A percentile compares a stretch with the other conserved stretches of the same genome.
Conservation (phyloP, 2,329 filamentous ascomycete genomes). For the Ophiostoma pallidulum region DNA sequence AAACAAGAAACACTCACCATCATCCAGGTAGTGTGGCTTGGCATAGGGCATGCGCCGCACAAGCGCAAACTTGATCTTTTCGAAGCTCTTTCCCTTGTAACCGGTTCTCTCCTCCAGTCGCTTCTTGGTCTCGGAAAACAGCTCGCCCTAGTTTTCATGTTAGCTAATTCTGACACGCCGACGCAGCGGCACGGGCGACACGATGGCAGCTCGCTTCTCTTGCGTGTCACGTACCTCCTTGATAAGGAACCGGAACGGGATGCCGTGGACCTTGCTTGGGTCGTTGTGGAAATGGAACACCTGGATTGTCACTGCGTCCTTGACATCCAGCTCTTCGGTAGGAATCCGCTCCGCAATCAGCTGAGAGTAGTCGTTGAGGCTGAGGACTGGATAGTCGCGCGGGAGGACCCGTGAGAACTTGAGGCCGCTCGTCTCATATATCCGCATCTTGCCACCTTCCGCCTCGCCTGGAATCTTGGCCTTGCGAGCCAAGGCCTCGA, state of each 20-base stretch:
- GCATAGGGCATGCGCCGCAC: slow-evolving; percentile 63
- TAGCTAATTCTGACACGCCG: neutral
- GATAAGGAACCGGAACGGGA: slow-evolving; percentile 84
- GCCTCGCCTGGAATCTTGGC: slow-evolving; percentile 65
- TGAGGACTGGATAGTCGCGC: slow-evolving; percentile 62
- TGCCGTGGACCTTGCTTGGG: slow-evolving; percentile 69
- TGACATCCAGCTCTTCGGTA: slow-evolving; percentile 55
- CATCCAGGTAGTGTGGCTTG: slow-evolving; percentile 72
- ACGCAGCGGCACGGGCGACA: too few species aligned
- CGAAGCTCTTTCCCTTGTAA: slow-evolving; percentile 94
- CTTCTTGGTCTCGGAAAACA: slow-evolving; percentile 86
- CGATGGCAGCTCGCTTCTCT: neutral
- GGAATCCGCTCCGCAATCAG: slow-evolving; percentile 76
- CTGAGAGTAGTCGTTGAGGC: slow-evolving; percentile 75
- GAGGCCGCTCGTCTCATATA: slow-evolving; percentile 75
- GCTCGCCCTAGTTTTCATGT: slow-evolving; percentile 52
- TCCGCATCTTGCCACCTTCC: slow-evolving; percentile 58
- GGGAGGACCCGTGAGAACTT: slow-evolving; percentile 75
- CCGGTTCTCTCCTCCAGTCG: slow-evolving; percentile 87
- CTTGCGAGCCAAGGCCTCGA: slow-evolving; percentile 70
- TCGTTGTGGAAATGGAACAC: slow-evolving; percentile 94
- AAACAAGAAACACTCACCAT: slow-evolving; percentile 53
- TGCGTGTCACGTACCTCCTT: slow-evolving; percentile 53
- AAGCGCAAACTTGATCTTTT: slow-evolving; percentile 94
- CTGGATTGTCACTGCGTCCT: slow-evolving; percentile 54